Base-by-base conservation (phyloP, 2,329 filamentous ascomycete species). In the Neofusicoccum ribis region DNA sequence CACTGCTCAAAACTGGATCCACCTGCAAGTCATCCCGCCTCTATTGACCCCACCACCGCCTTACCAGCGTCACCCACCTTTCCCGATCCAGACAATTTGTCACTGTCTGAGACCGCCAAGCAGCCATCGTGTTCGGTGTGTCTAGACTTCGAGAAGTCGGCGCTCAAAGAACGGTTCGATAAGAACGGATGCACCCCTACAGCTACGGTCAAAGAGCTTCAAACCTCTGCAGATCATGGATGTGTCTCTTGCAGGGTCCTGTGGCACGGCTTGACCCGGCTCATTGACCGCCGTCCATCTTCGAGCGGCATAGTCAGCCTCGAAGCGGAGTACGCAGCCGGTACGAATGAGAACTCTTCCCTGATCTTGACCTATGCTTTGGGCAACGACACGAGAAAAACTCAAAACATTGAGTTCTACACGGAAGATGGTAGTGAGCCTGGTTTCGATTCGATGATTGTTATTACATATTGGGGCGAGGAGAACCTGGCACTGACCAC, bases 21-120 rank as follows among this genome's bases (percentile, higher is more conserved):
- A 36, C 23, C 49, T 51, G 49, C 49, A 51, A 51, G 49, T 51
- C 49, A 51, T 51, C 49, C 49, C 49, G 49, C 49, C 34, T 47
- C 49, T 51, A 34, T 51, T n/a, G n/a, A 51, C 31, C 27, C 27
- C 27, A 31, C 27, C 27, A 34, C 31, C 46, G 14, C 14, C 31
- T 37, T 36, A 20, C n/a, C 49, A 11, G 12, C 49, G 49, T 27
- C 15, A 20, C 31, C 31, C 15, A 15, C n/a, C 49, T 11, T 8
- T 15, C 27, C 46, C 17, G 17, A 23, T 49, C 6, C 46, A 5
- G 17, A 14, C 17, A 27, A 7, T 15, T 49, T 7, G 11, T 7
- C 27, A 31, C 27, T 51, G 23, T 27, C 15, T 8, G 14, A 37
- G 31, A n/a, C 49, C 15, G 31, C 49, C 31, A 23, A 51, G 27